phyloP scores from a whole-genome alignment of 1,284 basidiomycete species.

The Mycocalia duriaeana region DNA sequence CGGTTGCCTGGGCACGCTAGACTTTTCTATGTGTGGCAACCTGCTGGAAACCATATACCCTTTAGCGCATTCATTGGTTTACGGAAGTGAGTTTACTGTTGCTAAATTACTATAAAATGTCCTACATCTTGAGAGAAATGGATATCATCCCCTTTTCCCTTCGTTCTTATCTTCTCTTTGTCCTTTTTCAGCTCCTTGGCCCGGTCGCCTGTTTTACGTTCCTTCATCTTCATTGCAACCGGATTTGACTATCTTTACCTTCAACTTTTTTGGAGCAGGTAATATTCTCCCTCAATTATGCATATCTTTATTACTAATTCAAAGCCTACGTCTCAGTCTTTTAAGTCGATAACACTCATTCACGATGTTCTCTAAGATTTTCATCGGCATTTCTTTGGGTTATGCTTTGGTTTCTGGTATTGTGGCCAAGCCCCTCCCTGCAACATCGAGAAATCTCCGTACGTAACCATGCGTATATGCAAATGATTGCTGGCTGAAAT shows the following conservation, averaged over 20 bases:
- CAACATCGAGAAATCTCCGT: constrained; percentile 9
- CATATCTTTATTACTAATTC: not conserved
- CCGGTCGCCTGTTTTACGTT: constrained; percentile 21
- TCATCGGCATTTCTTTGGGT: constrained; percentile 14
- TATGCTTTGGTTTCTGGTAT: constrained; percentile 21
- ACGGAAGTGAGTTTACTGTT: too few species aligned
- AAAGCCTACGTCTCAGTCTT: not conserved
- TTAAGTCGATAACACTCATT: constrained; percentile 6
- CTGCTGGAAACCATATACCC: too few species aligned
- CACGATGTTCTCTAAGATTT: constrained; percentile 25
- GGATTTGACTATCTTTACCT: constrained; percentile 3
- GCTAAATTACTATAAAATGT: too few species aligned
- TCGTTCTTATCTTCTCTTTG: constrained; percentile 16
- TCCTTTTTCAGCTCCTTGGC: constrained; percentile 17
- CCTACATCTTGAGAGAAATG: too few species aligned
- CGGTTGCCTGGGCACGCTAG: too few species aligned
- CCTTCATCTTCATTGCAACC: constrained; percentile 1
- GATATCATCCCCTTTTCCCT: constrained; percentile 14
- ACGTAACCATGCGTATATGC: too few species aligned
- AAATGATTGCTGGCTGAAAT: too few species aligned
- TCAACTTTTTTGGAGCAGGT: constrained; percentile 7
- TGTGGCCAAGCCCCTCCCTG: constrained; percentile 18
- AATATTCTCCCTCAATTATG: constrained; percentile 3
- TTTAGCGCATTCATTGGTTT: too few species aligned
- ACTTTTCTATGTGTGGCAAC: too few species aligned